Percentiles rank a stretch among this genome's conserved stretches.
These are phyloP conservation scores for Staphylotrichum tortipilum DNA, from an alignment of 495 filamentous ascomycete species.

Conservation along the genomic window DNA sequence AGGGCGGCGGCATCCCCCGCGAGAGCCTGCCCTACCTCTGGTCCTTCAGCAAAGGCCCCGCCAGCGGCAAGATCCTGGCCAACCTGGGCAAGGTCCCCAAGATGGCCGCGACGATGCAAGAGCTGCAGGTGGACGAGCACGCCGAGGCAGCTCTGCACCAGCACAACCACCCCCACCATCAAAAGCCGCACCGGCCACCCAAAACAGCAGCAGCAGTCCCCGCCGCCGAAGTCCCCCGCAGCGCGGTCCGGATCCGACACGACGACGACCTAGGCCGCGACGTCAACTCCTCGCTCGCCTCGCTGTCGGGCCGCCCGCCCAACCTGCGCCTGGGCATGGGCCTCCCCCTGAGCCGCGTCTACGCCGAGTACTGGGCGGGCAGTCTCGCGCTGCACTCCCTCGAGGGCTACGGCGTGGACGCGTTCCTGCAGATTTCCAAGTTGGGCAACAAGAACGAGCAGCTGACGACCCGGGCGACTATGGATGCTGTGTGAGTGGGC, in stretches of 20 bases:
- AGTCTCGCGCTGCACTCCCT: constrained; percentile 85
- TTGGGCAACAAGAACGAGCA: constrained; percentile 98
- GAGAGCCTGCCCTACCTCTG: constrained; percentile 85
- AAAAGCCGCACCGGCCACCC: too few relatives aligned
- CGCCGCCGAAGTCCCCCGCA: too few relatives aligned
- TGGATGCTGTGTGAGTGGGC: constrained; percentile 85
- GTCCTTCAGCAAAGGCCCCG: constrained; percentile 90
- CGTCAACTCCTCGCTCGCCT: constrained; percentile 60
- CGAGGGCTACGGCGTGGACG: constrained; percentile 96
- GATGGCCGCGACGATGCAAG: constrained; percentile 91
- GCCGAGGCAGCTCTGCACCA: too few relatives aligned
- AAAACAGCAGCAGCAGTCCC: not conserved
- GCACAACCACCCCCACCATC: not conserved
- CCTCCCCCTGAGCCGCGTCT: constrained; percentile 85
- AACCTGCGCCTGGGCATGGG: constrained; percentile 90
- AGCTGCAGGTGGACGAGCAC: constrained; percentile 42
- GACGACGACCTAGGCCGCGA: constrained; percentile 5
- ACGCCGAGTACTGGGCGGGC: constrained; percentile 98
- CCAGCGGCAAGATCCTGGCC: constrained; percentile 59
- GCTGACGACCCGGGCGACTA: constrained; percentile 74
- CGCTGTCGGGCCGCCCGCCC: constrained; percentile 71
- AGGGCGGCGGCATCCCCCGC: constrained; percentile 81
- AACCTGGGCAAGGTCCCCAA: constrained; percentile 83
- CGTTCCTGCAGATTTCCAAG: constrained; percentile 93
- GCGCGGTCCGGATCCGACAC: too few relatives aligned